Base-by-base conservation (phyloP, 139 green algal species). In the Parachlorella kessleri region DNA sequence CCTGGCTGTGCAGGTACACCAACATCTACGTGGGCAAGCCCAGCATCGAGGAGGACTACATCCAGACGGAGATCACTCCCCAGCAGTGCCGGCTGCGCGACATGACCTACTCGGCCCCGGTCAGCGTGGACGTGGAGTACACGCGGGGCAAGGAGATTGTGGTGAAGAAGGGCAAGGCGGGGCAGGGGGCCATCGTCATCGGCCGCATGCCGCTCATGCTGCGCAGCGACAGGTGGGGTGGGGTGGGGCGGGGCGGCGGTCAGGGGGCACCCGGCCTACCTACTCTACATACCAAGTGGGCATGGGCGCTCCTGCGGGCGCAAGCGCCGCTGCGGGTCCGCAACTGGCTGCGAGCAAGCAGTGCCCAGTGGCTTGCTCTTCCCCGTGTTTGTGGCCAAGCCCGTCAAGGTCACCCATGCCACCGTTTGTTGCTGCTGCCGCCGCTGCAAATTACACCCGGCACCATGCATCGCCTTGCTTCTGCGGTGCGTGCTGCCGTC, bases 41-140 rank as follows among this genome's bases (percentile, higher is more conserved):
- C 48, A 91, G 80, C 55, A 80, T 98, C 30, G 91, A 98, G 55
- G 94, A 98, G 86, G 93, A 99, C 82, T 98, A 93, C 75, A 71
- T 93, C 21, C 81, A 90, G 75, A 89, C 86, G 5, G 87, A 92
- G 66, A 97, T 99, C 76, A 99, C 93, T 1, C 97, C 97, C 26
- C 97, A 99, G 84, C 91, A 99, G 86, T 99, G 96, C 88, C 88
- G 97, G 24, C 88, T 99, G 83, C 81, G 95, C 0, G 95, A 98
- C 86, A 95, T 97, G 82, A 98, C 94, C 30, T 99, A 99, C 73
- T 91, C 95, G 3, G 97, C 97, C 1, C 95, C 95, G 66, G 95
- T 99, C 85, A 95, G 78, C 4, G 97, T 99, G 75, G 97, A 99
- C 81, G 88, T 99, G 10, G 97, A 99, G 90, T 99, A 99, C 90